phyloP scores from a whole-genome alignment of 2,329 filamentous ascomycete species.

The Sporothrix inflata region DNA sequence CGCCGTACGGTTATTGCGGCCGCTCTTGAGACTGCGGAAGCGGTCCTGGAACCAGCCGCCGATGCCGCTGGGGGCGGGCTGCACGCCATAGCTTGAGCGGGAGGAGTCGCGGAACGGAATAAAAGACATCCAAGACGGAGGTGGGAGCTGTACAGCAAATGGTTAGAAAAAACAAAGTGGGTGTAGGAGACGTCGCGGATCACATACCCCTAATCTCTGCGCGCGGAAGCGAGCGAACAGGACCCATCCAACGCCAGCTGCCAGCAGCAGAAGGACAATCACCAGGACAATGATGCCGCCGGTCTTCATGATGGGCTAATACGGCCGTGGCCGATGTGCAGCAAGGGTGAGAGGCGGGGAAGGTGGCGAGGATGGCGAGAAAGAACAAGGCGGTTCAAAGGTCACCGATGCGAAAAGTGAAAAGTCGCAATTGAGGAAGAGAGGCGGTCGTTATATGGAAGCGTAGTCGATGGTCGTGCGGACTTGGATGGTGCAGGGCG shows the following conservation, averaged over 20 bases:
- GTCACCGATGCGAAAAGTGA: neutral
- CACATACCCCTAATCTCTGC: conserved; percentile 67
- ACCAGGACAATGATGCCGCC: conserved; percentile 74
- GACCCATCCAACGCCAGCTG: conserved; percentile 66
- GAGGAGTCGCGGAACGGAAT: conserved; percentile 68
- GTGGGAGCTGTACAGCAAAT: conserved; percentile 59
- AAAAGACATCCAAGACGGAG: conserved; percentile 68
- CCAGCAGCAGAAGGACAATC: conserved; percentile 64
- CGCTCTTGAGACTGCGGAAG: conserved; percentile 64
- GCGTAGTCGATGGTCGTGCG: neutral
- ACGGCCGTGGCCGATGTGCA: neutral
- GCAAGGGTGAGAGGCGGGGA: neutral
- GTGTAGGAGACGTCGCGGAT: conserved; percentile 19
- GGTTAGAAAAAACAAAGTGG: neutral
- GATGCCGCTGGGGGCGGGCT: conserved; percentile 64
- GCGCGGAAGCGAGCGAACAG: conserved; percentile 73
- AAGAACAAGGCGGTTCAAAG: neutral
- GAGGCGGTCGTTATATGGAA: neutral
- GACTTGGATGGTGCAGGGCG: neutral
- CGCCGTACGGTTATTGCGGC: conserved; percentile 64
- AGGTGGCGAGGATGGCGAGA: neutral
- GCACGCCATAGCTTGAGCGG: conserved; percentile 52
- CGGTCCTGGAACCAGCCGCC: conserved; percentile 74
- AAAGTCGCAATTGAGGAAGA: neutral
- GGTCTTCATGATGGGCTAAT: conserved; percentile 54